Conservation (phyloP, 495 filamentous ascomycete species). For the Podospora australis region DNA sequence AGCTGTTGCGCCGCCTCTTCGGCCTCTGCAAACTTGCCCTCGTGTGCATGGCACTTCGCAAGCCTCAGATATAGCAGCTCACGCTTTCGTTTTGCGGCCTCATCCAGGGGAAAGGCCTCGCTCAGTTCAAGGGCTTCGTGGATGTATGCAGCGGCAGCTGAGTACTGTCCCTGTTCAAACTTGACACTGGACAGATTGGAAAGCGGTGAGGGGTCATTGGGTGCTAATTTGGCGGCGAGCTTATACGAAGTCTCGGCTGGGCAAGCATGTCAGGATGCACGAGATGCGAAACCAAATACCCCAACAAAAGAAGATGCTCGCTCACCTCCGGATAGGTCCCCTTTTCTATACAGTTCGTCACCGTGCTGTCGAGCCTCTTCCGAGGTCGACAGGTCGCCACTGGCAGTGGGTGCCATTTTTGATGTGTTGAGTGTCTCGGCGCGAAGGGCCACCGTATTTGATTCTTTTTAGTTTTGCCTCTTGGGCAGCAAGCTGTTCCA, state of each 20-base stretch:
- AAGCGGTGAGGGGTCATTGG: constrained; percentile 20
- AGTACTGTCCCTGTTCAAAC: constrained; percentile 31
- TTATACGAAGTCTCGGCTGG: constrained; percentile 24
- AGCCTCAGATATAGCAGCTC: constrained; percentile 22
- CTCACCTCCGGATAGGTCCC: constrained; percentile 14
- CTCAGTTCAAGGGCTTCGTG: constrained; percentile 20
- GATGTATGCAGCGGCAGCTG: constrained; percentile 16
- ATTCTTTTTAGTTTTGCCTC: no score
- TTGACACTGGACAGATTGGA: constrained; percentile 30
- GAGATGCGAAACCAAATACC: background rate
- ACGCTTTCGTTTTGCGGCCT: constrained; percentile 2
- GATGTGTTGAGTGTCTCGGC: no score
- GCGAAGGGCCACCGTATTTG: no score
- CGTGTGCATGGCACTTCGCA: constrained; percentile 25
- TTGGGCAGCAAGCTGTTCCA: no score
- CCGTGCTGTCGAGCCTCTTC: constrained; percentile 13
- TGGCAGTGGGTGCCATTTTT: background rate
- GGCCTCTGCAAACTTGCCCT: constrained; percentile 16
- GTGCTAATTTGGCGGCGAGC: constrained; percentile 17
- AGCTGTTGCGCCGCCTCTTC: background rate
- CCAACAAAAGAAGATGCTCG: background rate
- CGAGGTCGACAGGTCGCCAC: background rate
- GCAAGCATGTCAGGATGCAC: background rate
- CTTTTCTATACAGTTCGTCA: constrained; percentile 16
- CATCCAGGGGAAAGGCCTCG: background rate